Evolutionary conservation across 225 moss, liverwort and hornwort species (phyloP).

Genomic region (Ulota crispa): DNA sequence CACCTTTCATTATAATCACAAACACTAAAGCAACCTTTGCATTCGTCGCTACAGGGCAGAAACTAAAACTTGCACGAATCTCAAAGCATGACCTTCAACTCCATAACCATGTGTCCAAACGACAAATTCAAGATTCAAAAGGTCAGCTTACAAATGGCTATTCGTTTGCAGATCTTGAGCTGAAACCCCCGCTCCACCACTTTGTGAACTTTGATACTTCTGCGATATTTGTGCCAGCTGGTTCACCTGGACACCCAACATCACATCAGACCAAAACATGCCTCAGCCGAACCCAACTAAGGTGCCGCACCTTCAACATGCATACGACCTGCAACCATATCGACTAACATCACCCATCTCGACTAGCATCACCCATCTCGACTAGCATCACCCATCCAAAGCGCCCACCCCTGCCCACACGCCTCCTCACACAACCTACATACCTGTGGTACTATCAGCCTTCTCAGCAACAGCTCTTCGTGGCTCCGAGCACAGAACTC

Average conservation of each 20-base stretch:
- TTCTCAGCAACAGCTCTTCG: slow-evolving; percentile 91
- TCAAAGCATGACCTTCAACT: background rate
- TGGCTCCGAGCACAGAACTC: slow-evolving; percentile 97
- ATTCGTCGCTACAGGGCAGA: too few relatives aligned
- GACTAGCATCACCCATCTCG: background rate
- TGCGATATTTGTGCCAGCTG: slow-evolving; percentile 87
- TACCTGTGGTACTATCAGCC: slow-evolving; percentile 92
- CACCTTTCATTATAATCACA: too few relatives aligned
- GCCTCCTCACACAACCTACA: background rate
- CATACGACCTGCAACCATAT: background rate
- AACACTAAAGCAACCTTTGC: too few relatives aligned
- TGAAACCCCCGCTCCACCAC: slow-evolving; percentile 68
- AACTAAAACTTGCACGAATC: background rate
- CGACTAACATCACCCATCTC: too few relatives aligned
- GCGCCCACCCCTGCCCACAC: background rate
- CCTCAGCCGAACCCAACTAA: background rate
- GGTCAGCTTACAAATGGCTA: slow-evolving; percentile 76
- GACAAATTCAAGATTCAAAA: background rate
- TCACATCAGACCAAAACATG: slow-evolving; percentile 10
- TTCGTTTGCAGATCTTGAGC: slow-evolving; percentile 92
- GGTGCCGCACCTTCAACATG: background rate
- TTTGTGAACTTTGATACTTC: slow-evolving; percentile 90
- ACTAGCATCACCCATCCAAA: background rate
- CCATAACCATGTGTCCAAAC: background rate
- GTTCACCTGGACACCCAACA: slow-evolving; percentile 60